Evolutionary conservation across 2,329 filamentous ascomycete genomes (phyloP).

Genomic region (Hymenoscyphus scutula): DNA sequence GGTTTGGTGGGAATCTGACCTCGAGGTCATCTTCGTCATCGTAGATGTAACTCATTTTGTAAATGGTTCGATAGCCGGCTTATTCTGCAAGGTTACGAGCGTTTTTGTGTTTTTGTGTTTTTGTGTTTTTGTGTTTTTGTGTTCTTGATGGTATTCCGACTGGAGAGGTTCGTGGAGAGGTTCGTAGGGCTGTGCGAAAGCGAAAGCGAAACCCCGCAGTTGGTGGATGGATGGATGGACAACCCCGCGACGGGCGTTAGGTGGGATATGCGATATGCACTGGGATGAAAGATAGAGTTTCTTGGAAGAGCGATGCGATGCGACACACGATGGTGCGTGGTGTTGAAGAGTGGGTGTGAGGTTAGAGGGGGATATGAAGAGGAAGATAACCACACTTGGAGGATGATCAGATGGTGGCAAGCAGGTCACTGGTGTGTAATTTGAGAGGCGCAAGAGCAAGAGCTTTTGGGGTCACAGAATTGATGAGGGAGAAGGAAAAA

Average conservation of each 20-base stretch:
- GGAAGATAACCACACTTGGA: neutral
- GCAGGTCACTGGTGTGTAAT: neutral
- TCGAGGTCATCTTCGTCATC: slow-evolving; percentile 58
- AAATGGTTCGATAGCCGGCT: neutral
- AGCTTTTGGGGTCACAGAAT: slow-evolving; percentile 10
- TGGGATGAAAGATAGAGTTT: neutral
- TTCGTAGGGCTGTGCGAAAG: slow-evolving; percentile 17
- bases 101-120: too few relatives aligned
- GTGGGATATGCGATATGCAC: neutral
- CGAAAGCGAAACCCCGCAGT: slow-evolving; percentile 12
- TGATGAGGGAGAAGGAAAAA: slow-evolving; percentile 7
- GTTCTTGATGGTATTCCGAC: neutral
- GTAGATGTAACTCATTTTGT: slow-evolving; percentile 40
- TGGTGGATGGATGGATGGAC: slow-evolving; percentile 1
- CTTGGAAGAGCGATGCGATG: neutral
- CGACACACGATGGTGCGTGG: neutral
- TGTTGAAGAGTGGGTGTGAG: neutral
- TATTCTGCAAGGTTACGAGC: slow-evolving; percentile 12
- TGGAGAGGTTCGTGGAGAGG: too few relatives aligned
- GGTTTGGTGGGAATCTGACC: slow-evolving; percentile 41
- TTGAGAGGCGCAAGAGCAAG: slow-evolving; percentile 4
- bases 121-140: too few relatives aligned
- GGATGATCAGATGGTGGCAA: neutral
- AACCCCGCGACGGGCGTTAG: slow-evolving; percentile 10
- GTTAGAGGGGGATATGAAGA: neutral